A percentile compares a stretch with the other conserved stretches of the same genome.
Conservation (phyloP, 2,329 filamentous ascomycete species). For the Cephalotrichum gorgonifer region DNA sequence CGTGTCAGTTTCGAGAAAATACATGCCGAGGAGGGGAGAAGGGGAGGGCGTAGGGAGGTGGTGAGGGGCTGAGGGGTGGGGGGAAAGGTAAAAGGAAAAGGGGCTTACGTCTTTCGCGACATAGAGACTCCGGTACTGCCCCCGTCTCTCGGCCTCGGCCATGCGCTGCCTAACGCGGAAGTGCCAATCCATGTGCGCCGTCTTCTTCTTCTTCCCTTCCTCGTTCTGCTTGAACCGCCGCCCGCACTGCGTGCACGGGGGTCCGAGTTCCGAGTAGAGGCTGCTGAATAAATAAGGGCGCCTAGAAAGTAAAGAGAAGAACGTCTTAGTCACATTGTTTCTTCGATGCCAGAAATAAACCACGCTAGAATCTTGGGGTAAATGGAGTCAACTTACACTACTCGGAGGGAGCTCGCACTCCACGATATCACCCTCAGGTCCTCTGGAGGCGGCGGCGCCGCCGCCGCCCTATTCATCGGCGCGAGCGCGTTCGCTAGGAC, state of each 20-base stretch:
- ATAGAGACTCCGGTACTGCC: conserved; percentile 90
- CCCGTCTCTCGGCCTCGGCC: conserved; percentile 73
- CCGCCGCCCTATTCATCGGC: conserved; percentile 12
- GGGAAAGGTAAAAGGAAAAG: neutral
- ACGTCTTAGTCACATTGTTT: neutral
- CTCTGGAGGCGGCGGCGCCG: conserved; percentile 10
- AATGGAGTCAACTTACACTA: conserved; percentile 43
- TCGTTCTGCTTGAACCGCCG: conserved; percentile 71
- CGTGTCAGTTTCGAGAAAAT: conserved; percentile 1
- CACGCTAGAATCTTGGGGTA: neutral
- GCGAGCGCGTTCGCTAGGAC: conserved; percentile 24
- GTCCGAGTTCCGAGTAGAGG: conserved; percentile 73
- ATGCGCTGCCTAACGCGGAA: conserved; percentile 88
- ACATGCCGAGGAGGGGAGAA: neutral
- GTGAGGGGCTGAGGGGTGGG: too few species aligned
- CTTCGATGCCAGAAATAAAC: neutral
- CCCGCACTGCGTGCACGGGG: conserved; percentile 85
- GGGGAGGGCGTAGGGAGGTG: neutral
- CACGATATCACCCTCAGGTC: conserved; percentile 29
- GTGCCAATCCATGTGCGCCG: conserved; percentile 94
- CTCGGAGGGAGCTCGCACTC: conserved; percentile 58
- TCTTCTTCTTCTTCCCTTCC: conserved; percentile 76
- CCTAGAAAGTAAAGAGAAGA: conserved; percentile 9
- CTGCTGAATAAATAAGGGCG: conserved; percentile 57
- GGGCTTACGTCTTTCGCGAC: conserved; percentile 68